A percentile compares a stretch with the other conserved stretches of the same genome.
These are phyloP conservation scores for Saccharomyces mikatae DNA, from an alignment of 805 yeast species.

Conservation along the genomic window DNA sequence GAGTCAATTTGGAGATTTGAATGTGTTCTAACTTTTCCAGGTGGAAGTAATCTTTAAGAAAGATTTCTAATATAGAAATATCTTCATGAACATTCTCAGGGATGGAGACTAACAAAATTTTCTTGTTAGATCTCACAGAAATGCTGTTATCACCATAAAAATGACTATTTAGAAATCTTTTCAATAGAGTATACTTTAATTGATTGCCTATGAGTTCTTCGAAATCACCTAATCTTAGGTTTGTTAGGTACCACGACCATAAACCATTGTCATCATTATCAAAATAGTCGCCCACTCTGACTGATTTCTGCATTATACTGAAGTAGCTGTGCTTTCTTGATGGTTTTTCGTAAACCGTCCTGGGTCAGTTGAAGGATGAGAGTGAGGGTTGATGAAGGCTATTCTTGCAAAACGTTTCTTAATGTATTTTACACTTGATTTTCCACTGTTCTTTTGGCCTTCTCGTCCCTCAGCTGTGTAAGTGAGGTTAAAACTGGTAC, in stretches of 20 bases:
- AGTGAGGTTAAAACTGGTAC: neutral
- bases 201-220: constrained; percentile 29
- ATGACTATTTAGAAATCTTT: constrained; percentile 23
- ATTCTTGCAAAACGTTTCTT: neutral
- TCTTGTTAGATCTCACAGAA: constrained; percentile 5
- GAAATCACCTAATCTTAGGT: constrained; percentile 30
- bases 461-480: neutral
- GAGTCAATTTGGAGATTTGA: constrained; percentile 25
- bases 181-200: constrained; percentile 22
- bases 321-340: neutral
- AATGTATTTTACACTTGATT: neutral
- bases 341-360: neutral
- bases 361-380: neutral
- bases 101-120: constrained; percentile 27
- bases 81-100: constrained; percentile 29
- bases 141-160: constrained; percentile 11
- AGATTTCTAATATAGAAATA: constrained; percentile 23
- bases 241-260: constrained; percentile 34
- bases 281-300: constrained; percentile 26
- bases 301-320: constrained; percentile 19
- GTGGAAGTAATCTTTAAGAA: constrained; percentile 27
- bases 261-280: constrained; percentile 30
- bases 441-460: neutral
- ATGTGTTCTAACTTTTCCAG: constrained; percentile 23
- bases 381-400: neutral